Evolutionary conservation across 805 yeast species (phyloP).

Genomic region (Myxozyma neotropica): DNA sequence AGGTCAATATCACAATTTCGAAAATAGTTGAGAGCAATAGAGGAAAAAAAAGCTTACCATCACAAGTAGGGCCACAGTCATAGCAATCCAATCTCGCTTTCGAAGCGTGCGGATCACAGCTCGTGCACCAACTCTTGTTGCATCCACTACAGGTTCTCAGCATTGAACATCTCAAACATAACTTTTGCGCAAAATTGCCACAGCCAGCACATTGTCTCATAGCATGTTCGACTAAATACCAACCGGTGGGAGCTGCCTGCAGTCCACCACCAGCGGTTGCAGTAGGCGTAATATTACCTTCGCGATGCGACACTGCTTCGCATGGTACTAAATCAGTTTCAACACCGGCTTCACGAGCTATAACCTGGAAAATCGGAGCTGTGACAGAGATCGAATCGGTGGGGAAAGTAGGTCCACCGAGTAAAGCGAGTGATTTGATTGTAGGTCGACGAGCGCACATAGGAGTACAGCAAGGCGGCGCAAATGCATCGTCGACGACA

Average conservation of each 20-base stretch:
- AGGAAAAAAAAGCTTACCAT: not conserved
- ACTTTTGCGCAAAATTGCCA: constrained; percentile 7
- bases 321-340: constrained; percentile 26
- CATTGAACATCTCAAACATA: constrained; percentile 26
- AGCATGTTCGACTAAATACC: constrained; percentile 24
- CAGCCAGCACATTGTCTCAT: constrained; percentile 17
- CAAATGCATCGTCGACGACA: not conserved
- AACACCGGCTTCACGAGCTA: constrained; percentile 27
- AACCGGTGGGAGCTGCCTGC: constrained; percentile 10
- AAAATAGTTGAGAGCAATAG: not conserved
- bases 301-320: constrained; percentile 14
- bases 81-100: constrained; percentile 30
- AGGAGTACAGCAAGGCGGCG: constrained; percentile 12
- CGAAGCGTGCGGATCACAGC: constrained; percentile 23
- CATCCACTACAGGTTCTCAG: constrained; percentile 29
- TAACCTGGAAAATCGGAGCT: constrained; percentile 19
- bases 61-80: constrained; percentile 33
- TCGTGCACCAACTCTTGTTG: constrained; percentile 27
- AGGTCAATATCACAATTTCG: no score
- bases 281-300: no score
- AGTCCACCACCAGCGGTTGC: no score
- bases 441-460: constrained; percentile 24
- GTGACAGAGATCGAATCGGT: constrained; percentile 19
- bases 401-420: constrained; percentile 33
- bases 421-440: constrained; percentile 15